Evolutionary conservation across 1,284 basidiomycete species (phyloP).

Genomic region (Farysia itapuensis): DNA sequence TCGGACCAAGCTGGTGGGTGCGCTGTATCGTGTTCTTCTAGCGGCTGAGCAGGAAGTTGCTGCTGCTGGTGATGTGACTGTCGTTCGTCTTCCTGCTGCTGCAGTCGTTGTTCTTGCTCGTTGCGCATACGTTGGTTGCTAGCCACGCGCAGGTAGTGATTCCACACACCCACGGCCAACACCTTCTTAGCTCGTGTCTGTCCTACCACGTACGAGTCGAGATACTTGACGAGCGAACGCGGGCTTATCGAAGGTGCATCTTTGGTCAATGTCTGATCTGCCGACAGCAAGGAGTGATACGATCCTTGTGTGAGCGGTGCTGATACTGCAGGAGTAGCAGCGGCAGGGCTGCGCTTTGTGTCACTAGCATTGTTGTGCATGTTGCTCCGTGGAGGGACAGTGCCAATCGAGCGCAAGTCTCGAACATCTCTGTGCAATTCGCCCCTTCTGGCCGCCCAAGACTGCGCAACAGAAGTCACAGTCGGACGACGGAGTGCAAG

Average conservation of each 20-base stretch:
- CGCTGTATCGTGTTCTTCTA: not conserved
- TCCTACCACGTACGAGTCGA: slow-evolving; percentile 87
- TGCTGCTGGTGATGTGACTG: not conserved
- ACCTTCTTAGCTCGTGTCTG: slow-evolving; percentile 90
- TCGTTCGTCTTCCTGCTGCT: not conserved
- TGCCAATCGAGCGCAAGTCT: too few species aligned
- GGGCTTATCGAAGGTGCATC: slow-evolving; percentile 19
- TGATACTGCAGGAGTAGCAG: too few species aligned
- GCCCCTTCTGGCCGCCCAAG: too few species aligned
- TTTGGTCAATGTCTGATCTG: slow-evolving; percentile 1
- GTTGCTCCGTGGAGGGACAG: too few species aligned
- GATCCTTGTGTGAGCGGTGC: slow-evolving; percentile 2
- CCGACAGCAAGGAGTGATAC: slow-evolving; percentile 5
- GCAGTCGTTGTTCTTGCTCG: slow-evolving; percentile 9
- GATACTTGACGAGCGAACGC: slow-evolving; percentile 75
- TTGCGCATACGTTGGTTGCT: slow-evolving; percentile 18
- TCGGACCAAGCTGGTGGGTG: too few species aligned
- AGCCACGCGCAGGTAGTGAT: slow-evolving; percentile 23
- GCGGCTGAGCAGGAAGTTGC: not conserved
- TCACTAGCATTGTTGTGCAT: too few species aligned
- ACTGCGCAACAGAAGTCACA: too few species aligned
- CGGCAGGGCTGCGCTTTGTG: too few species aligned
- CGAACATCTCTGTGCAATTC: too few species aligned
- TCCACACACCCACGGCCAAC: slow-evolving; percentile 71
- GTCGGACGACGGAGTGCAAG: too few species aligned